A percentile compares a stretch with the other conserved stretches of the same genome.
These are phyloP conservation scores for Lasiosphaeriaceae sp. DNA, from an alignment of 495 filamentous ascomycete genomes.

Conservation along the genomic window DNA sequence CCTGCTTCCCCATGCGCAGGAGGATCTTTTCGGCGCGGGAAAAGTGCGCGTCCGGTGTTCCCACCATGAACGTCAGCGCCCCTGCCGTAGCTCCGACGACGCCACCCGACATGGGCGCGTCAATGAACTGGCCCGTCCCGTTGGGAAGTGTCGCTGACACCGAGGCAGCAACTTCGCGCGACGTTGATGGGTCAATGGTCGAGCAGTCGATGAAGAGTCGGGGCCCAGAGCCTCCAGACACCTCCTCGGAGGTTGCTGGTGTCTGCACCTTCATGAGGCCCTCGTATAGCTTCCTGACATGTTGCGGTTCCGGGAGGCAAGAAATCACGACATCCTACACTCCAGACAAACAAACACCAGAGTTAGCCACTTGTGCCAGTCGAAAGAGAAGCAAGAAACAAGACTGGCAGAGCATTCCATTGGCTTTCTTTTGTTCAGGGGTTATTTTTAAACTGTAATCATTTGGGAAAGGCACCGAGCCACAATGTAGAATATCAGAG, in stretches of 20 bases:
- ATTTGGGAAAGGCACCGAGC: slow-evolving; percentile 25
- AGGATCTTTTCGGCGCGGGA: slow-evolving; percentile 60
- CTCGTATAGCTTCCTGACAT: slow-evolving; percentile 70
- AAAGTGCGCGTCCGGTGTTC: slow-evolving; percentile 57
- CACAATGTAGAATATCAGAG: background rate
- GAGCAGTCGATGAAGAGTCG: slow-evolving; percentile 79
- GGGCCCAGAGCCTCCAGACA: slow-evolving; percentile 35
- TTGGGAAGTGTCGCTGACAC: slow-evolving; percentile 50
- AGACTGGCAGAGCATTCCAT: background rate
- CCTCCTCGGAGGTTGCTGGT: slow-evolving; percentile 10
- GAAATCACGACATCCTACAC: slow-evolving; percentile 70
- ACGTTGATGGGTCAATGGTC: slow-evolving; percentile 80
- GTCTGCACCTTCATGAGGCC: slow-evolving; percentile 49
- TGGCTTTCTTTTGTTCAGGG: slow-evolving; percentile 48
- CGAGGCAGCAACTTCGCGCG: slow-evolving; percentile 59
- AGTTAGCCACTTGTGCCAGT: slow-evolving; percentile 10
- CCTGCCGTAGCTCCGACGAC: slow-evolving; percentile 76
- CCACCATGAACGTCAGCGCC: slow-evolving; percentile 84
- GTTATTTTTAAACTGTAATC: slow-evolving; percentile 48
- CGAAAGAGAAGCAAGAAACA: background rate
- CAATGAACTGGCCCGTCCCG: slow-evolving; percentile 59
- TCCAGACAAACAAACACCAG: slow-evolving; percentile 4
- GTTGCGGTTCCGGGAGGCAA: slow-evolving; percentile 73
- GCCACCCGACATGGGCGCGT: slow-evolving; percentile 82
- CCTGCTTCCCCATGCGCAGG: slow-evolving; percentile 73